Evolutionary conservation across 331 rosid species (phyloP).

Genomic region (Erythrophleum ivorense): DNA sequence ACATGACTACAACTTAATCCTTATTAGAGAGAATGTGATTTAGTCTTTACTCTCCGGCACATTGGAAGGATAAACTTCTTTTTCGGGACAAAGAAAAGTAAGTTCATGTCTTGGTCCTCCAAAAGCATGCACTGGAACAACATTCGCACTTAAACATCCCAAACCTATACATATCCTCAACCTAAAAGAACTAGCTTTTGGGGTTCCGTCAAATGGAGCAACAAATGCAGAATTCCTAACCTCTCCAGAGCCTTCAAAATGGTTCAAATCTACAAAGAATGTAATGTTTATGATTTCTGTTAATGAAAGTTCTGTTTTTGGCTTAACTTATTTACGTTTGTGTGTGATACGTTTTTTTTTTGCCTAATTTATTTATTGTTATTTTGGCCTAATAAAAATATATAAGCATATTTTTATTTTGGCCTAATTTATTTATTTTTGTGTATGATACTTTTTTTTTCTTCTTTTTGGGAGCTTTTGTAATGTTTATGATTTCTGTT

Average conservation of each 20-base stretch:
- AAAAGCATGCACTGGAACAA: slow-evolving; percentile 35
- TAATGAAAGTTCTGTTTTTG: no score
- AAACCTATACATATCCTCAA: slow-evolving; percentile 59
- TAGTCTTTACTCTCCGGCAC: not conserved
- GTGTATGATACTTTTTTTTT: no score
- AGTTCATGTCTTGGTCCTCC: slow-evolving; percentile 76
- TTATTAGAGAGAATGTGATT: slow-evolving; percentile 2
- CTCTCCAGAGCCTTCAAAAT: slow-evolving; percentile 49
- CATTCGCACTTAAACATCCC: slow-evolving; percentile 62
- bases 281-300: no score
- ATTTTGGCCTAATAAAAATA: no score
- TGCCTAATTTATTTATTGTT: no score
- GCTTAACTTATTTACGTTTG: no score
- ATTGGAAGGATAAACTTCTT: slow-evolving; percentile 60
- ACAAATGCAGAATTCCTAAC: slow-evolving; percentile 45
- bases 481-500: no score
- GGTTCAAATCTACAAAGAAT: slow-evolving; percentile 58
- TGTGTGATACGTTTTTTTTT: no score
- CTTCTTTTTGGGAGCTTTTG: no score
- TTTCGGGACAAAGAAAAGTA: slow-evolving; percentile 63
- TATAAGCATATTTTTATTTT: no score
- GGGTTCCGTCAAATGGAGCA: slow-evolving; percentile 68
- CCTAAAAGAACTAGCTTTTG: slow-evolving; percentile 50
- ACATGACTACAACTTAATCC: not conserved
- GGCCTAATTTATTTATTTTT: no score